Base-by-base conservation (phyloP, 129 eudicot species). In the Gnaphalium uliginosum region DNA sequence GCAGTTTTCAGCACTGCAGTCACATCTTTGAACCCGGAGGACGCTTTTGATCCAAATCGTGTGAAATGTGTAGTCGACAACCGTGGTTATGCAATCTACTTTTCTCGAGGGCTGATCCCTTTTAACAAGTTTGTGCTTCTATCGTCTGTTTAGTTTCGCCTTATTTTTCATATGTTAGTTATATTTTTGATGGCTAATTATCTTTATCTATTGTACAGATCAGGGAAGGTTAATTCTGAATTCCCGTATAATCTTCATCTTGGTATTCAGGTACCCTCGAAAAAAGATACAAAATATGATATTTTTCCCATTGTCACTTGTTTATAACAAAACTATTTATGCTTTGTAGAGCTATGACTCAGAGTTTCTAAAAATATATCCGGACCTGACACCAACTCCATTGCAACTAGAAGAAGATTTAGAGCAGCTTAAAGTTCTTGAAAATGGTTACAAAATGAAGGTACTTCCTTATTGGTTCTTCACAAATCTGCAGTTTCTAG, bases 391-490 rank as follows among this genome's bases (percentile, higher is more conserved):
- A 14, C 92, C 98, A 61, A 90, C 96, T 61, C 98, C 97, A 43
- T 77, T 94, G 75, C 98, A 94, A 79, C 89, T 94, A 23, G 97
- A 94, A 89, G 99, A 94, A 90, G 97, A 94, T 87, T 87, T 94
- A 76, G 97, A 94, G 70, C 99, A 94, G 41, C 86, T 94, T 11
- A 94, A 94, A 81, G 99, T 89, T 81, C 99, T 94, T 80, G 99
- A 94, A 78, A 94, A 94, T 79, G 99, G 99, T 35, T 94, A 94
- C 82, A 94, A 86, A 75, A 87, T 94, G 99, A 94, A 94, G 99
- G 99, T 94, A 79, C 59, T 21, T 35, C 2, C 54, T 48, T 14
- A 14, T 46, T 14, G 46, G 5, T 46, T 19, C 66, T 32, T 60
- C 30, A 24, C 21, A 62, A 26, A n/a, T 72, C 23, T 56, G 24